phyloP scores from a whole-genome alignment of 495 filamentous ascomycete genomes.

The Neurospora sp. region DNA sequence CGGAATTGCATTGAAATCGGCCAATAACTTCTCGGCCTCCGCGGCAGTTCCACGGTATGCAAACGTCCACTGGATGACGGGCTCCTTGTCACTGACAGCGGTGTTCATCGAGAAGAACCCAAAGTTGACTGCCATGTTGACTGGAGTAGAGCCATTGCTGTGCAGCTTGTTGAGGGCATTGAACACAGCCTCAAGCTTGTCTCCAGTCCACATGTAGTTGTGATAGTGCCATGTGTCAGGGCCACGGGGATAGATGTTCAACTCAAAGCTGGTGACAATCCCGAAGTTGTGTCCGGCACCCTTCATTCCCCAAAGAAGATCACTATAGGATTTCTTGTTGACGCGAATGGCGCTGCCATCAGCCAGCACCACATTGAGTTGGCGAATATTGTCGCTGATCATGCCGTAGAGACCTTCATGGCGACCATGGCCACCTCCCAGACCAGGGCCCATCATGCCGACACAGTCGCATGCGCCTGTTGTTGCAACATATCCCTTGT shows the following conservation, averaged over 20 bases:
- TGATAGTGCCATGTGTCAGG: conserved; percentile 31
- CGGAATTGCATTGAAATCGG: neutral
- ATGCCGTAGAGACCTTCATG: neutral
- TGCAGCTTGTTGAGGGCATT: conserved; percentile 33
- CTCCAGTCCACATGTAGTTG: conserved; percentile 36
- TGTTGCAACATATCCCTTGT: neutral
- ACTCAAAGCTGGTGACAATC: conserved; percentile 43
- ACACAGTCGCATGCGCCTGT: conserved; percentile 50
- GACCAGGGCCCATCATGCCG: conserved; percentile 24
- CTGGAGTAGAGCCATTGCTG: conserved; percentile 30
- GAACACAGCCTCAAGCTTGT: conserved; percentile 42
- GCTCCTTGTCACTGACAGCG: neutral
- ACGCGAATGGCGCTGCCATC: neutral
- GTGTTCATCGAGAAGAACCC: neutral
- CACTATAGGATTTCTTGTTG: neutral
- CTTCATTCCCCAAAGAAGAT: conserved; percentile 52
- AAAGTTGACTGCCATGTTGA: conserved; percentile 14
- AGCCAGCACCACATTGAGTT: neutral
- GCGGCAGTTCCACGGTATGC: neutral
- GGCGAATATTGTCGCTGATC: neutral
- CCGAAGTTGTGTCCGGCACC: conserved; percentile 56
- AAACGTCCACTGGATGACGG: neutral
- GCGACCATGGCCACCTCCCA: neutral
- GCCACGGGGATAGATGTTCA: conserved; percentile 34
- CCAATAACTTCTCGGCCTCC: neutral